Conservation (phyloP, 2,329 filamentous ascomycete genomes). For the Colletotrichum somersetense region DNA sequence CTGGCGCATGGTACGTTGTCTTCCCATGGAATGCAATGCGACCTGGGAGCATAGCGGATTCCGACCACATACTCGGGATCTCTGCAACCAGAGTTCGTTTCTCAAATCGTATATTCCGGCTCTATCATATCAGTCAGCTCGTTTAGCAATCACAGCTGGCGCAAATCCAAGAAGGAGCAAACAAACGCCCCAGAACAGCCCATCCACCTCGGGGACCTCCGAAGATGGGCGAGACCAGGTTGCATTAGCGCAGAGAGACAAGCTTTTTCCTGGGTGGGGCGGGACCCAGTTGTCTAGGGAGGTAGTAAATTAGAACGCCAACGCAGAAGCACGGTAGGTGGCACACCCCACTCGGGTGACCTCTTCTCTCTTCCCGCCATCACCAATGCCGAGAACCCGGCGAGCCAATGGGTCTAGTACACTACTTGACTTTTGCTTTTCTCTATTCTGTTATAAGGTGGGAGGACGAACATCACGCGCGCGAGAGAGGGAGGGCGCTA, state of each 20-base stretch:
- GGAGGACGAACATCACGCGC: neutral
- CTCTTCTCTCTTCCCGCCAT: neutral
- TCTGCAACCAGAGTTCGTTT: neutral
- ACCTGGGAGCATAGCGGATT: neutral
- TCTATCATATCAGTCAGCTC: neutral
- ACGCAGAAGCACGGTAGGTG: neutral
- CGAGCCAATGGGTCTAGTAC: slow-evolving; percentile 9
- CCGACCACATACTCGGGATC: neutral
- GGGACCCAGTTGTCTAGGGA: slow-evolving; percentile 17
- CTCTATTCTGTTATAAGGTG: neutral
- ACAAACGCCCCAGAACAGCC: neutral
- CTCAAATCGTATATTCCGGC: slow-evolving; percentile 4
- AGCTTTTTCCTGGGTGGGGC: slow-evolving; percentile 34
- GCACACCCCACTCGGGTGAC: neutral
- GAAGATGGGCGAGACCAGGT: neutral
- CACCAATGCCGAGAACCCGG: slow-evolving; percentile 18
- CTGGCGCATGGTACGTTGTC: no score
- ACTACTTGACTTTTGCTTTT: neutral
- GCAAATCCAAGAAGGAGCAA: neutral
- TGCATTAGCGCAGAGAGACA: slow-evolving; percentile 31
- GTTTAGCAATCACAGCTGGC: neutral
- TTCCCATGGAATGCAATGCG: neutral
- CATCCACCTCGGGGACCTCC: no score
- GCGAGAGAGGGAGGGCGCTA: neutral
- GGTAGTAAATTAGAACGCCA: slow-evolving; percentile 16